Base-by-base conservation (phyloP, 371 early-diverging fungal species). In the Parasitella parasitica region DNA sequence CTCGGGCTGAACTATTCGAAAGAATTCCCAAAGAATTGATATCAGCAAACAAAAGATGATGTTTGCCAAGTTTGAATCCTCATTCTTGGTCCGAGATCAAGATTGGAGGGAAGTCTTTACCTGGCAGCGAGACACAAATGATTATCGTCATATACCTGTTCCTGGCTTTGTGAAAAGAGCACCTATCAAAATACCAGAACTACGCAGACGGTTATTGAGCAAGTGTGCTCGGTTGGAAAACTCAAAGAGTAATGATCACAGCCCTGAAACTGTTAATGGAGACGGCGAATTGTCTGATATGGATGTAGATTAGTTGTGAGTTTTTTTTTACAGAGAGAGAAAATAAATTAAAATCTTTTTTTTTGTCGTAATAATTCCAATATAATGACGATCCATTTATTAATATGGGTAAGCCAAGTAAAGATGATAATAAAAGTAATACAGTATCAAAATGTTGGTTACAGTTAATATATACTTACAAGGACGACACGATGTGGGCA, bases 11-110 rank as follows among this genome's bases (percentile, higher is more conserved):
- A 32, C 11, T 1, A 8, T 2, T 32, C 6, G 1, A 32, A 8
- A 69, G 72, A 57, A 63, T 37, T 27, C 52, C 4, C 18, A 56
- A 16, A 34, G 46, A 15, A 60, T 69, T 34, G 69, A 77, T 57
- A 77, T 77, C 36, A 77, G 77, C 64, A 55, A 57, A 39, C 71
- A 77, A 61, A 77, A 77, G 49, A 59, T 74, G 63, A 22, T 28
- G 18, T 70, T 72, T 37, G 35, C 59, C 11, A 18, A 43, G 9
- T 77, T 66, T 57, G 77, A 77, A 35, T 27, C 39, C n/a, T 61
- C 53, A 24, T 28, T 43, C 8, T 46, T 77, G 48, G 30, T 15
- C 3, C 43, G 59, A 41, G 75, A 72, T 43, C 61, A 54, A 15
- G 77, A 77, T 41, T 77, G 67, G 62, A 64, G 62, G 6, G 70